A percentile compares a stretch with the other conserved stretches of the same genome.
Conservation (phyloP, 495 filamentous ascomycete species). For the Pyrenopolyporus hunteri region DNA sequence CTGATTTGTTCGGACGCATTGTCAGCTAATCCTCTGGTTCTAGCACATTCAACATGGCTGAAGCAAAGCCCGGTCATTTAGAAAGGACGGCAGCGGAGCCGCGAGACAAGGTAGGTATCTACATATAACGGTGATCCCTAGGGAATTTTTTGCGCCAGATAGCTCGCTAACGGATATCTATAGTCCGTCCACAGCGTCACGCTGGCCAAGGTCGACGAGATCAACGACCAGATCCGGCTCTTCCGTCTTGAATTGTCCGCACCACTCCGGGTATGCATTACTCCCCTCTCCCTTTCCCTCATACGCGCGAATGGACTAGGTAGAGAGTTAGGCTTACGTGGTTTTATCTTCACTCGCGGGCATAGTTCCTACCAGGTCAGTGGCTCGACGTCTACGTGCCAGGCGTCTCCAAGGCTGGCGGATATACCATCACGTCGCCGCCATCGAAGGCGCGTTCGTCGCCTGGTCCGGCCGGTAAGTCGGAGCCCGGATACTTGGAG, state of each 20-base stretch:
- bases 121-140: not conserved
- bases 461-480: constrained; percentile 27
- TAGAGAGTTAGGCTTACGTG: not conserved
- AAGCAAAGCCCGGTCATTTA: constrained; percentile 45
- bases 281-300: not conserved
- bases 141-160: not conserved
- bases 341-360: not conserved
- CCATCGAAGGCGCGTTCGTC: constrained; percentile 55
- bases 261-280: constrained; percentile 36
- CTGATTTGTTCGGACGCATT: too few species aligned
- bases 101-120: constrained; percentile 57
- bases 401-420: constrained; percentile 68
- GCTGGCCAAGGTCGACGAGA: constrained; percentile 42
- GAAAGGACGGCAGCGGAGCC: constrained; percentile 76
- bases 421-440: constrained; percentile 86
- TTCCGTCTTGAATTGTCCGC: constrained; percentile 46
- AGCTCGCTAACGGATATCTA: constrained; percentile 29
- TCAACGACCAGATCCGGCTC: constrained; percentile 47
- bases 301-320: not conserved
- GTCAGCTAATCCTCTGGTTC: too few species aligned
- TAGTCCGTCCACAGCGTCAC: constrained; percentile 50
- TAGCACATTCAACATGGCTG: constrained; percentile 29
- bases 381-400: constrained; percentile 88
- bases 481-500: constrained; percentile 62
- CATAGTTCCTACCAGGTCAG: constrained; percentile 80